Base-by-base conservation (phyloP, 2,329 filamentous ascomycete species). In the Xylaria sp. region DNA sequence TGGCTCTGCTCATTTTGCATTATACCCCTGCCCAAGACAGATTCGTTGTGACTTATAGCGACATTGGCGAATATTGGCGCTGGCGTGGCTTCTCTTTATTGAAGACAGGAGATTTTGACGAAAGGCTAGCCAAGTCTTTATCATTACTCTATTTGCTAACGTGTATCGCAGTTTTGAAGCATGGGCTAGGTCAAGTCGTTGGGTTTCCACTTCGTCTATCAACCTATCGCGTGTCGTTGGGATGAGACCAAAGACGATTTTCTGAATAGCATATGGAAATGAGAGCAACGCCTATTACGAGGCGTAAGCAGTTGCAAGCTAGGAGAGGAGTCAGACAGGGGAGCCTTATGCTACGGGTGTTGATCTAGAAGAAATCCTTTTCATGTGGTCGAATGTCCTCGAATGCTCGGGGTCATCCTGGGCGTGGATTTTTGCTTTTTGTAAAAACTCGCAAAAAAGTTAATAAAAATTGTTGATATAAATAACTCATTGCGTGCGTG, bases 21-120 rank as follows among this genome's bases (percentile, higher is more conserved):
- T 77, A 78, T 78, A 78, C 76, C 76, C 74, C 66, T 71, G 73
- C 63, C 74, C 71, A 67, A 76, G 71, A 75, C 69, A 69, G 65
- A 66, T 69, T 73, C 61, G 59, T 74, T 71, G 41, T 73, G 69
- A 65, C 55, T 71, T 73, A 70, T 72, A 74, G 72, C 74, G 71
- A 74, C 71, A 73, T 74, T 72, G 67, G 69, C 69, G 67, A 72
- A 74, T 69, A 71, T 74, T 70, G 69, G 67, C 69, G 69, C 66
- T 59, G 66, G 67, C 69, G 68, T 72, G 69, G 72, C 61, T 73
- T 73, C 73, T 71, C 56, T 50, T 69, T 65, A 57, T 63, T 57
- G 39, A 72, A 65, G 64, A 66, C 28, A 66, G 71, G 69, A 67
- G 65, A 65, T 58, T 70, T 62, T 25, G 66, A 72, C 44, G 61